A percentile compares a stretch with the other conserved stretches of the same genome.
Evolutionary conservation across 805 yeast genomes (phyloP).

Genomic region (Yarrowia sp.): DNA sequence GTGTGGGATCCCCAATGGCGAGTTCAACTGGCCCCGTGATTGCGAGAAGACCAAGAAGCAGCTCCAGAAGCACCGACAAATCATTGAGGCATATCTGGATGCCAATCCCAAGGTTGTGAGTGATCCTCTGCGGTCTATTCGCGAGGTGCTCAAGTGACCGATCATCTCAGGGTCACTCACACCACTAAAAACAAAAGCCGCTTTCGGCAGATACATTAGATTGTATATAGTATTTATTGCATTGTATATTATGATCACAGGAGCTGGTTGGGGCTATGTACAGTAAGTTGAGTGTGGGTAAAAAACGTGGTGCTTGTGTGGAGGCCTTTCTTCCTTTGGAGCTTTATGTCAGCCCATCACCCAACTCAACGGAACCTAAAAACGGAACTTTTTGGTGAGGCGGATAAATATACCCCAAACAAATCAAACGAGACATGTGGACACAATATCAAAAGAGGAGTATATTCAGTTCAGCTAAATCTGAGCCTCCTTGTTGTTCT

Average conservation of each 20-base stretch:
- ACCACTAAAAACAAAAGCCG: slow-evolving; percentile 4
- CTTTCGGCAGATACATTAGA: slow-evolving; percentile 26
- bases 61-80: slow-evolving; percentile 11
- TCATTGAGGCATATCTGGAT: slow-evolving; percentile 16
- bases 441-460: background rate
- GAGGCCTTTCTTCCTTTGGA: background rate
- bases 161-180: background rate
- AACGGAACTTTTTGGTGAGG: background rate
- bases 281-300: background rate
- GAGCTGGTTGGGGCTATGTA: slow-evolving; percentile 12
- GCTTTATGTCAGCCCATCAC: background rate
- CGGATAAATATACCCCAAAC: slow-evolving; percentile 16
- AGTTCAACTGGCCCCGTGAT: slow-evolving; percentile 24
- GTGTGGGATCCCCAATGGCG: slow-evolving; percentile 8
- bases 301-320: too few species aligned
- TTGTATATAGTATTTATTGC: slow-evolving; percentile 39
- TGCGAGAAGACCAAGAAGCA: slow-evolving; percentile 27
- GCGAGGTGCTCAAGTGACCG: slow-evolving; percentile 29
- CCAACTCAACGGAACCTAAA: slow-evolving; percentile 10
- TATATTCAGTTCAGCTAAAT: slow-evolving; percentile 3
- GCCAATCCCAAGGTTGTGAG: slow-evolving; percentile 27
- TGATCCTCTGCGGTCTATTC: slow-evolving; percentile 24
- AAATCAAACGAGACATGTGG: background rate
- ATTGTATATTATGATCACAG: slow-evolving; percentile 29
- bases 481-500: slow-evolving; percentile 21